Evolutionary conservation across 495 filamentous ascomycete genomes (phyloP), one percentile per base, ranked within the genome.

Genomic region (Cenococcum geophilum): DNA sequence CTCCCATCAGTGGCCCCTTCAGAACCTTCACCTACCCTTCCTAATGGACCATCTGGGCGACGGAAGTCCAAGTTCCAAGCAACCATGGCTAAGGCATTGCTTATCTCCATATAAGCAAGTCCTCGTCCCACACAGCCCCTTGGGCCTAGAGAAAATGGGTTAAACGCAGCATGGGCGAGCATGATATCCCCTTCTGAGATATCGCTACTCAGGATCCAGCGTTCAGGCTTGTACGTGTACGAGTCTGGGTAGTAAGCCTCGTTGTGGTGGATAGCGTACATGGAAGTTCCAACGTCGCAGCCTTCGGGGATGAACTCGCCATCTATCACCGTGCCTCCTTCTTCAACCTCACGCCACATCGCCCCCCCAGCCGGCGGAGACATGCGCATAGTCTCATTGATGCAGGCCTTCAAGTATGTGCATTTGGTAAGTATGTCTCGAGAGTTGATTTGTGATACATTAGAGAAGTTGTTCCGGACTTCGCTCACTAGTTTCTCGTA

Each of bases 361-460:
- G 80, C 71, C 8, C 78, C 80, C 42, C 76, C 74, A 5, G 87
- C 84, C 0, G 85, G 78, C 11, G 87, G 87, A 0, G 81, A 80
- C 55, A 90, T 72, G 49, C 88, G 84, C 71, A 89, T 76, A 4
- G 82, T 76, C 62, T 89, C 86, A 56, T 86, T 78, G 43, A 86
- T 74, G 63, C 82, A 83, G 12, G 82, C 83, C 56, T 78, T 79
- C 6, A 86, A 73, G 61, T 81, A 87, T 27, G 64, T 59, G 42
- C 80, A 77, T 23, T 75, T 70, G 10, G 60, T 77, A 1, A 81
- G 78, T 37, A 63, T 54, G 4, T 66, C 40, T 72, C 73, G 6
- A 75, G 65, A 18, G 71, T 72, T 62, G 56, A 20, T 85, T 0
- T 84, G 77, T 22, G 80, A 77, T 32, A 32, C 11, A 2, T 45